Evolutionary conservation across 2,329 filamentous ascomycete species (phyloP), one percentile per base, ranked within the genome.

Genomic region (Colletotrichum graminicola): DNA sequence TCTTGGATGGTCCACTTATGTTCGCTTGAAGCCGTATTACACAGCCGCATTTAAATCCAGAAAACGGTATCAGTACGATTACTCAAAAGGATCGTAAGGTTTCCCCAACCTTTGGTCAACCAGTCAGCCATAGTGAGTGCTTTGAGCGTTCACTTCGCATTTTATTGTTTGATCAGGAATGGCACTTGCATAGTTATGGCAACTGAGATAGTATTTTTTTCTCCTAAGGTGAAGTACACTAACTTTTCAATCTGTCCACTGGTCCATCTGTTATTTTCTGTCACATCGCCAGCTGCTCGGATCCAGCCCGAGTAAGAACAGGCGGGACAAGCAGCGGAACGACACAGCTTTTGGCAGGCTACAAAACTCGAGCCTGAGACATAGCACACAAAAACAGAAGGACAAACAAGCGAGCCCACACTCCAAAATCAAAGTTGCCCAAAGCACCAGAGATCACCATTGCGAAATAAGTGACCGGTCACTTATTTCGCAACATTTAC

Each of bases 391-490:
- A 34, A 61, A 68, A 29, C 39, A 60, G 54, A 51, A 14, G 23
- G 18, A 14, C 29, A 62, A 29, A 49, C 11, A 29, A 59, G 14
- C 51, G 11, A 55, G 47, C 41, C 23, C 39, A 55, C 49, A 43
- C 54, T 60, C 45, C n/a, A 47, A 26, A 14, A 26, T 23, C 59
- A 32, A 47, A 64, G 52, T 64, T 64, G 45, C 65, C 69, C 16
- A 12, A 39, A 47, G 5, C 36, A 10, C 57, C 32, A 49, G 16
- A 29, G 11, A 7, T n/a, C 10, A 2, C 18, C 21, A 23, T 55
- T 49, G 59, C 57, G n/a, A 66, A 67, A 61, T n/a, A 52, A 71
- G 65, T 71, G 68, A 54, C 57, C 36, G 59, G 59, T 60, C 68
- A 63, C 59, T 68, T 36, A 34, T 47, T 41, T 63, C 32, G 29